Evolutionary conservation across 139 green algal genomes (phyloP), one percentile per base, ranked within the genome.

Genomic region (Chlamydomonas asymmetrica): DNA sequence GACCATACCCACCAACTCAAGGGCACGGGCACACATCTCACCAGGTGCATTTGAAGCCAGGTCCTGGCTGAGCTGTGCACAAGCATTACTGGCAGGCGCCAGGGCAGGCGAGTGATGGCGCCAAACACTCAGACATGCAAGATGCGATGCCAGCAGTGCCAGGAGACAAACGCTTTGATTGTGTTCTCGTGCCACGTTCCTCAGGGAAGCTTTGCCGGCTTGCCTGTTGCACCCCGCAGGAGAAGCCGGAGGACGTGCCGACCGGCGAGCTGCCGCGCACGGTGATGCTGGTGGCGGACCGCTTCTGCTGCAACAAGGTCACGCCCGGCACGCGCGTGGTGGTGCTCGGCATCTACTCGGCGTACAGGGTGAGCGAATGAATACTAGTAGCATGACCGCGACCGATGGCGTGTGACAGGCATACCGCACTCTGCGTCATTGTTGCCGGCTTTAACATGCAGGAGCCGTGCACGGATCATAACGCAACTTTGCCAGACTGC

Each of bases 231-330:
- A 38, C n/a, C 37, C 43, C n/a, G 54, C 92, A 98, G 92, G 95
- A 98, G 86, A 90, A 90, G 56, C 95, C 95, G 2, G 95, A 99
- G 86, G 92, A 97, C 75, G 94, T 99, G 35, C 95, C 95, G 39
- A 97, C 93, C 6, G 74, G 70, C 32, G 73, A 74, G 69, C 77
- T 74, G 67, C 79, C 71, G 22, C 79, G 67, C 60, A 92, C 77
- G 27, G 89, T 99, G 72, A 84, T 93, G 69, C 72, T 97, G 45
- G 70, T 96, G 31, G 89, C 93, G 34, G 97, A 99, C 84, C 80
- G 97, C 5, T 71, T 82, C 32, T 83, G 98, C 63, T 91, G 95
- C 41, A 85, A 93, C 40, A 72, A 66, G 0, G 87, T 97, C 22
- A 88, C 87, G 4, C 96, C 97, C 1, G 97, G 97, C 59, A 98